phyloP scores from a whole-genome alignment of 1,139 yeast species.

The Barnettozyma hawaiiensis region DNA sequence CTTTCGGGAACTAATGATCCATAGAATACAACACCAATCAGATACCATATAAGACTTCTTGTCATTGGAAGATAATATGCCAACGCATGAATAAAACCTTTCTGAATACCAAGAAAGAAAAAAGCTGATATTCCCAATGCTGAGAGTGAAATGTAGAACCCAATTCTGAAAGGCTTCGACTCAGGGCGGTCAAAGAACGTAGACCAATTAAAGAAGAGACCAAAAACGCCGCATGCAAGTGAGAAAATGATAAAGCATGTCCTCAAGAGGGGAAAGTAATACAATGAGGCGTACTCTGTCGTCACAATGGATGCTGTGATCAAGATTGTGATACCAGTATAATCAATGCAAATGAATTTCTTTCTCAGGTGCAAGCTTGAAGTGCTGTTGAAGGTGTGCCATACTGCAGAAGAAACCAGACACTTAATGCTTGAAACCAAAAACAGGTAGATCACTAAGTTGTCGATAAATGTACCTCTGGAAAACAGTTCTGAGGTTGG shows the following conservation, averaged over 20 bases:
- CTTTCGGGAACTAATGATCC: slow-evolving; percentile 89
- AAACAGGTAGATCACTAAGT: slow-evolving; percentile 53
- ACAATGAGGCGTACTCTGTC: slow-evolving; percentile 76
- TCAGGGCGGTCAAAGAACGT: slow-evolving; percentile 86
- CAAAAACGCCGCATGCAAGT: slow-evolving; percentile 59
- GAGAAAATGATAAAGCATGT: slow-evolving; percentile 53
- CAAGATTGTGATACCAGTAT: slow-evolving; percentile 86
- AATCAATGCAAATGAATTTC: slow-evolving; percentile 88
- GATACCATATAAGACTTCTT: slow-evolving; percentile 67
- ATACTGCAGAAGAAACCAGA: slow-evolving; percentile 66
- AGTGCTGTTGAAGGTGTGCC: slow-evolving; percentile 91
- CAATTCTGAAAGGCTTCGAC: slow-evolving; percentile 70
- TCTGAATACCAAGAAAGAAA: slow-evolving; percentile 47
- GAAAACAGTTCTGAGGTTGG: slow-evolving; percentile 48
- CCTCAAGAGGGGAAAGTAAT: slow-evolving; percentile 44
- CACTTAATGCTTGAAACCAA: slow-evolving; percentile 72
- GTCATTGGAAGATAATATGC: slow-evolving; percentile 55
- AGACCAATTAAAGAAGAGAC: slow-evolving; percentile 83
- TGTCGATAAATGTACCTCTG: slow-evolving; percentile 36
- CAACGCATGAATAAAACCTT: slow-evolving; percentile 50
- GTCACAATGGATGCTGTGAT: slow-evolving; percentile 89
- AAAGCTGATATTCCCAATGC: slow-evolving; percentile 67
- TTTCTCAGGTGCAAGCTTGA: slow-evolving; percentile 59
- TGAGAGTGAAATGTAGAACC: slow-evolving; percentile 80
- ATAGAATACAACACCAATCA: slow-evolving; percentile 79